phyloP scores from a whole-genome alignment of 1,284 basidiomycete species.

The Abortiporus biennis region DNA sequence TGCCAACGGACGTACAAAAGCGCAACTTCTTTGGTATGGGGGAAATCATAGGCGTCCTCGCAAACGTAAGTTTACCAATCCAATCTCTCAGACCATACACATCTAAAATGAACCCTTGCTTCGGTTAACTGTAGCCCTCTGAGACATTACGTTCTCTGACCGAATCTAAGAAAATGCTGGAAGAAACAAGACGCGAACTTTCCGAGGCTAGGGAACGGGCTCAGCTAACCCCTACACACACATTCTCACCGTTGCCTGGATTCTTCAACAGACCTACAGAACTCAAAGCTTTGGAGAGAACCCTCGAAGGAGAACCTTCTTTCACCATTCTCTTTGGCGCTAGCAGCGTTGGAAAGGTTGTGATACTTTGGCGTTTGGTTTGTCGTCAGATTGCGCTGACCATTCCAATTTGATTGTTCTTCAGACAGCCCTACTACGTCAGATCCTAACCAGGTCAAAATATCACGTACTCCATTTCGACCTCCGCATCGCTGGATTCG shows the following conservation, averaged over 20 bases:
- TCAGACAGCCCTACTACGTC: slow-evolving; percentile 70
- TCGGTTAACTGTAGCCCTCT: slow-evolving; percentile 44
- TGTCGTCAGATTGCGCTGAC: background rate
- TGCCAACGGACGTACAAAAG: slow-evolving; percentile 48
- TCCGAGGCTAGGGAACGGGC: slow-evolving; percentile 58
- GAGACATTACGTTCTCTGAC: slow-evolving; percentile 73
- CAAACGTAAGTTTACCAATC: slow-evolving; percentile 49
- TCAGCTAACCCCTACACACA: slow-evolving; percentile 68
- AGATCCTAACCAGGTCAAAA: slow-evolving; percentile 58
- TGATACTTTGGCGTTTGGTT: background rate
- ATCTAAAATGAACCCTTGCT: background rate
- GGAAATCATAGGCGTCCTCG: slow-evolving; percentile 67
- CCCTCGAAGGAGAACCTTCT: slow-evolving; percentile 62
- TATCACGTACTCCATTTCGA: slow-evolving; percentile 83
- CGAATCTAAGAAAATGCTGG: slow-evolving; percentile 67
- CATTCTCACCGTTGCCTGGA: slow-evolving; percentile 67
- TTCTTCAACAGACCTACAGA: slow-evolving; percentile 69
- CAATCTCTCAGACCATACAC: slow-evolving; percentile 9
- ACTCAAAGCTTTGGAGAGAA: slow-evolving; percentile 53
- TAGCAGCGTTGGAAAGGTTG: slow-evolving; percentile 74
- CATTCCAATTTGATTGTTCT: slow-evolving; percentile 2
- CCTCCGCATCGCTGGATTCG: slow-evolving; percentile 77
- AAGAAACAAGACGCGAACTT: slow-evolving; percentile 71
- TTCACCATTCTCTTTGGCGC: slow-evolving; percentile 80
- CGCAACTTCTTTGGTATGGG: slow-evolving; percentile 75